phyloP scores from a whole-genome alignment of 192 early-diverging fungal species.

The Jimgerdemannia flammicorona region DNA sequence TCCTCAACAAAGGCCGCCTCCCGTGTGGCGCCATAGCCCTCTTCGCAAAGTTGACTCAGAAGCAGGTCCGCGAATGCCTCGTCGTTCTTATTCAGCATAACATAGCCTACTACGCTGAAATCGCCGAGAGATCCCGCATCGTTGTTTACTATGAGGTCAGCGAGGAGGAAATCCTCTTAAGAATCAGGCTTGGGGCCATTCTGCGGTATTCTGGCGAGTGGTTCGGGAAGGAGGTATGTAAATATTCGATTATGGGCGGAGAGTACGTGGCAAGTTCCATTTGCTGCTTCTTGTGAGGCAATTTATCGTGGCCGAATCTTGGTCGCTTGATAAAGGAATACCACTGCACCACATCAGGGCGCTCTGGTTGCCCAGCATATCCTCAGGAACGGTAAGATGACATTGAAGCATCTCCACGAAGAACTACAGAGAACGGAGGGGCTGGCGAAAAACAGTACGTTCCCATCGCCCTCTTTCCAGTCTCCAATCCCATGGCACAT shows the following conservation, averaged over 20 bases:
- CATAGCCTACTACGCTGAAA: conserved; percentile 66
- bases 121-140: conserved; percentile 51
- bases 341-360: no score
- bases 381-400: no score
- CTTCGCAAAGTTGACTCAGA: conserved; percentile 26
- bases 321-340: no score
- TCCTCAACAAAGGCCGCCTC: no score
- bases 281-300: no score
- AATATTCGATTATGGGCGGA: neutral
- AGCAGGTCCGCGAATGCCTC: conserved; percentile 67
- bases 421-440: no score
- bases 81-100: conserved; percentile 87
- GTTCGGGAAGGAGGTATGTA: conserved; percentile 52
- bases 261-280: no score
- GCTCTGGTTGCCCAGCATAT: no score
- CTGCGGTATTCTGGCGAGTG: conserved; percentile 49
- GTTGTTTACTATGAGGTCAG: conserved; percentile 68
- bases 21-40: no score
- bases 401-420: no score
- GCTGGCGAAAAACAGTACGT: conserved; percentile 7
- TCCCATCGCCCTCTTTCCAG: neutral
- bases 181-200: conserved; percentile 52
- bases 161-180: conserved; percentile 50
- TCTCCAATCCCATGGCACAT: neutral
- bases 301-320: no score